A percentile compares a stretch with the other conserved stretches of the same genome.
phyloP scores from a whole-genome alignment of 140 eudicot species.

The Erigeron philadelphicus region DNA sequence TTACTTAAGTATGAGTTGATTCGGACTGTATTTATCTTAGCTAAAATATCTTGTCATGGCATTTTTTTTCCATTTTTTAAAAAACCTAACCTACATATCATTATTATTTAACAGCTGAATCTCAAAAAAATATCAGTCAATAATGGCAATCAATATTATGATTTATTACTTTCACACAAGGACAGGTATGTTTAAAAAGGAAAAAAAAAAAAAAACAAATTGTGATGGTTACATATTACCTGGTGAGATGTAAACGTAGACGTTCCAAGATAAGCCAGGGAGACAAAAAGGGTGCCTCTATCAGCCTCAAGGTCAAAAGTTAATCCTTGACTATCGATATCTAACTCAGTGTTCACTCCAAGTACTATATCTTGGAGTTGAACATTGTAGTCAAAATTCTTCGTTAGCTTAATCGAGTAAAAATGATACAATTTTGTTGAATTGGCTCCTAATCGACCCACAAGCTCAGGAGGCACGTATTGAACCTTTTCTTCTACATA shows the following conservation, averaged over 20 bases:
- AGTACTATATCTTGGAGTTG: constrained; percentile 47
- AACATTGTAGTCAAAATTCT: constrained; percentile 36
- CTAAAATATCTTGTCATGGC: too few species aligned
- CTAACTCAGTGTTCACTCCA: constrained; percentile 45
- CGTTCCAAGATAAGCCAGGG: constrained; percentile 35
- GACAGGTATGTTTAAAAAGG: too few species aligned
- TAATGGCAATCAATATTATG: too few species aligned
- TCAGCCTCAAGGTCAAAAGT: constrained; percentile 50
- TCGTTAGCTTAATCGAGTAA: constrained; percentile 46
- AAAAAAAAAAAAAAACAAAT: too few species aligned
- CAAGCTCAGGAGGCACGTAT: constrained; percentile 60
- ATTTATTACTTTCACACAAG: too few species aligned
- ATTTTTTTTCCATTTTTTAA: too few species aligned
- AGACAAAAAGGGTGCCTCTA: constrained; percentile 41
- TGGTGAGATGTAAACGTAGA: constrained; percentile 37
- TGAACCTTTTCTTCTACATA: constrained; percentile 40
- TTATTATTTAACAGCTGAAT: too few species aligned
- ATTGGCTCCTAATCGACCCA: constrained; percentile 29
- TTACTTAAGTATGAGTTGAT: background rate
- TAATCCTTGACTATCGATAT: constrained; percentile 33
- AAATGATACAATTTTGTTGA: constrained; percentile 38
- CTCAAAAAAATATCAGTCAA: too few species aligned
- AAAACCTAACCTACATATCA: too few species aligned
- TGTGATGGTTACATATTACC: constrained; percentile 34
- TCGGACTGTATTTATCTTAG: too few species aligned